Evolutionary conservation across 306 rosid genomes (phyloP).

Genomic region (Quercus mongolica): DNA sequence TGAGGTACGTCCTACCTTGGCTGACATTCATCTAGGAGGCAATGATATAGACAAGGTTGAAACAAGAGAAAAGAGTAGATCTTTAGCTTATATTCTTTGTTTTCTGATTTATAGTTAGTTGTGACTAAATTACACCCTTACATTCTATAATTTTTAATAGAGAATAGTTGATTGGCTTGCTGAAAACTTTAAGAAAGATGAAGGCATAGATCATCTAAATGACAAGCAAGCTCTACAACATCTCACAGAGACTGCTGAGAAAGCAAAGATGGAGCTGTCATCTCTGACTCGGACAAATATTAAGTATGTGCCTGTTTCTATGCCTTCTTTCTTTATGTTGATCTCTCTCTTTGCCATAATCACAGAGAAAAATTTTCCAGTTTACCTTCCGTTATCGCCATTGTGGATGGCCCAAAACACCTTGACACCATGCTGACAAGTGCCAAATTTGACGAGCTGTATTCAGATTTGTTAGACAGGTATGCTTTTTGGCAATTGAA

Average conservation of each 20-base stretch:
- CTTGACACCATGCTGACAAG: too few species aligned
- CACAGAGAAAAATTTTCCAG: not conserved
- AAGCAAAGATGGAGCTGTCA: conserved; percentile 91
- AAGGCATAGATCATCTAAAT: conserved; percentile 37
- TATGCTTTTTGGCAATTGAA: too few species aligned
- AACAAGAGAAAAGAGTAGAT: not conserved
- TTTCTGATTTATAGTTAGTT: not conserved
- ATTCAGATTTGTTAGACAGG: too few species aligned
- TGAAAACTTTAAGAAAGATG: conserved; percentile 42
- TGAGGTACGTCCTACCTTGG: conserved; percentile 87
- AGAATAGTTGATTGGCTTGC: conserved; percentile 22
- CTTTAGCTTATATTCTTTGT: not conserved
- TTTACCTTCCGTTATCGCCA: too few species aligned
- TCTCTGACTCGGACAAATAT: conserved; percentile 71
- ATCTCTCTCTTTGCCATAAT: not conserved
- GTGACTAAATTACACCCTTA: not conserved
- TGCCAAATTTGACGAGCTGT: too few species aligned
- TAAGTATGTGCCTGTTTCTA: conserved; percentile 31
- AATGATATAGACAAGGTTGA: conserved; percentile 89
- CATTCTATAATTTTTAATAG: conserved; percentile 23
- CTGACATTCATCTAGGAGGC: conserved; percentile 94
- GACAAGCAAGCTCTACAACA: conserved; percentile 93
- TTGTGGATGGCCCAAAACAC: too few species aligned
- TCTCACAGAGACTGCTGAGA: conserved; percentile 90
- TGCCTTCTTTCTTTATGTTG: not conserved